Base-by-base conservation (phyloP, 1,284 basidiomycete species). In the Pyrrhoderma noxium region DNA sequence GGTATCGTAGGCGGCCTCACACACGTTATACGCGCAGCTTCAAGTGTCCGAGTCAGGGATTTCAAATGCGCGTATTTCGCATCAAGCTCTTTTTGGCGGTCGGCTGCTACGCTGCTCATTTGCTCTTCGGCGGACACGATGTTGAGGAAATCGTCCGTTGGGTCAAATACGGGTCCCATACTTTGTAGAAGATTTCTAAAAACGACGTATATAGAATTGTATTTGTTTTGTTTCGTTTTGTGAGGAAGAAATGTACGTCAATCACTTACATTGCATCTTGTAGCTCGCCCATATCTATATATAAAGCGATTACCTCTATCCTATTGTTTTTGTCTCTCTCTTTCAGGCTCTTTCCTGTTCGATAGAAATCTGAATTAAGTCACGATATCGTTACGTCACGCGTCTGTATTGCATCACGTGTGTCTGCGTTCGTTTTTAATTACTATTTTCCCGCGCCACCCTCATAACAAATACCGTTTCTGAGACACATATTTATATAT, bases 131-230 rank as follows among this genome's bases (percentile, higher is more conserved):
- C 79, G 8, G 74, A 76, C 21, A 79, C 77, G 46, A 88, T 84
- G 8, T 80, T 81, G 52, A 84, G 67, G 61, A 79, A 87, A 64
- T 88, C 85, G 51, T 85, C 83, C 37, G 82, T 81, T 1, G 84
- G 82, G 59, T 85, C 80, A 46, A 88, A 82, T 54, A 86, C 78
- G 2, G 74, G 72, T 31, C 74, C 67, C 75, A 87, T 83, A 54
- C 79, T 80, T 56, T 71, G 71, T 40, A 88, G 78, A 14, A 82
- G 75, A 58, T 82, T 79, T 48, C 84, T 87, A 47, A 8, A 49
- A n/a, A n/a, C n/a, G n/a, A n/a, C 14, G 13, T 23, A 38, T 13
- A 43, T 39, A 22, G n/a, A n/a, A n/a, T n/a, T n/a, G n/a, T n/a
- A n/a, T n/a, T n/a, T n/a, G n/a, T n/a, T n/a, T n/a, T n/a, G n/a